phyloP scores from a whole-genome alignment of 176 grass and related monocot species.

The Aegilops longissima region DNA sequence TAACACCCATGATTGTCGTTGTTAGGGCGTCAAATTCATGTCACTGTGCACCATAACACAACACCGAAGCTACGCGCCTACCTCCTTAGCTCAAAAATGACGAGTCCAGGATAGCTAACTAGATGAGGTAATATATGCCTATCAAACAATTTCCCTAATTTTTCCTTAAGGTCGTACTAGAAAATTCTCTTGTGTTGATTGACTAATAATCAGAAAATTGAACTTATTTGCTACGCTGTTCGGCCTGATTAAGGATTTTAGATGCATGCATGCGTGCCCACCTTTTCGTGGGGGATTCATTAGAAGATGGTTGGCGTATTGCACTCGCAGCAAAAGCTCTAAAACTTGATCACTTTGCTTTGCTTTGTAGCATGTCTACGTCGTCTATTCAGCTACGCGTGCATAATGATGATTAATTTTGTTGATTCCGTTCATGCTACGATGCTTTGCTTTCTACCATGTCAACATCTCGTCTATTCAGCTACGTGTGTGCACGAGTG shows the following conservation, averaged over 20 bases:
- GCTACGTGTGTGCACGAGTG: neutral
- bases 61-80: neutral
- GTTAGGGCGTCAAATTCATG: neutral
- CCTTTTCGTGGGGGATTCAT: neutral
- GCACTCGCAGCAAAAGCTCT: neutral
- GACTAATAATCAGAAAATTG: neutral
- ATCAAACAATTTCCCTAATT: neutral
- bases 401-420: neutral
- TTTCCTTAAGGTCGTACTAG: neutral
- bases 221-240: neutral
- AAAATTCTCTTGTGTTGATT: neutral
- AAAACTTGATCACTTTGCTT: neutral
- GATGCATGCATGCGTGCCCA: neutral
- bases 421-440: neutral
- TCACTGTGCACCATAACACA: neutral
- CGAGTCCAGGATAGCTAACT: neutral
- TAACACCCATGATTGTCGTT: neutral
- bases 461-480: slow-evolving; percentile 1
- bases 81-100: neutral
- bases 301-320: slow-evolving; percentile 9
- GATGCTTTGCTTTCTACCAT: neutral
- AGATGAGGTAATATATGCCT: neutral
- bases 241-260: slow-evolving; percentile 38
- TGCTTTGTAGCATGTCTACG: neutral
- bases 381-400: neutral